Conservation (phyloP, 495 filamentous ascomycete genomes). For the Xanthoparmelia taractica region DNA sequence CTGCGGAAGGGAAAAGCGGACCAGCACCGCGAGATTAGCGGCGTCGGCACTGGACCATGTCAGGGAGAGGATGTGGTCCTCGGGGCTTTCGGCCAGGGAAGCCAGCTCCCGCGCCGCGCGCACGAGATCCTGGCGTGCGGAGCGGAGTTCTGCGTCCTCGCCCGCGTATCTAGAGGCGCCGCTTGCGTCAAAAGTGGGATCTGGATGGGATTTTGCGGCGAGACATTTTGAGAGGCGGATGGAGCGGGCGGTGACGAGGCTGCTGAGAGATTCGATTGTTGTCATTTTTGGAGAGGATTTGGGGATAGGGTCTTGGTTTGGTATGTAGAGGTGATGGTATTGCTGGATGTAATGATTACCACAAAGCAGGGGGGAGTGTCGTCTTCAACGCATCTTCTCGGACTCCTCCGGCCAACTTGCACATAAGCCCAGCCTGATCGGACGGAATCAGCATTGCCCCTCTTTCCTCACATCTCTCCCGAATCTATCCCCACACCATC, state of each 20-base stretch:
- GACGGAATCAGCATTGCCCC: constrained; percentile 1
- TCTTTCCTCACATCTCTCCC: not conserved
- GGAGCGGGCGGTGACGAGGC: constrained; percentile 9
- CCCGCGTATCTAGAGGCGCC: constrained; percentile 2
- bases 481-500: not conserved
- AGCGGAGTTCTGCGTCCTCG: constrained; percentile 10
- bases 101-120: constrained; percentile 9
- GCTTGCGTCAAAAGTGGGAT: constrained; percentile 4
- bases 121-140: constrained; percentile 12
- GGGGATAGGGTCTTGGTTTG: not conserved
- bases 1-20: constrained; percentile 28
- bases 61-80: constrained; percentile 11
- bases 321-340: constrained; percentile 4
- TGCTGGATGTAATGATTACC: constrained; percentile 7
- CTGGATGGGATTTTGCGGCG: constrained; percentile 7
- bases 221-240: constrained; percentile 10
- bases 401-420: constrained; percentile 2
- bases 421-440: not conserved
- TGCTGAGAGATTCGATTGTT: constrained; percentile 9
- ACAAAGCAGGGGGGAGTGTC: not conserved
- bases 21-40: constrained; percentile 12
- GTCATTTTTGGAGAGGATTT: not conserved
- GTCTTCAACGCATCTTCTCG: constrained; percentile 1
- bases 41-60: constrained; percentile 14
- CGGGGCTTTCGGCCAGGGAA: constrained; percentile 10